Evolutionary conservation across 768 basidiomycete species (phyloP).

Genomic region (Leccinum aurantiacum): DNA sequence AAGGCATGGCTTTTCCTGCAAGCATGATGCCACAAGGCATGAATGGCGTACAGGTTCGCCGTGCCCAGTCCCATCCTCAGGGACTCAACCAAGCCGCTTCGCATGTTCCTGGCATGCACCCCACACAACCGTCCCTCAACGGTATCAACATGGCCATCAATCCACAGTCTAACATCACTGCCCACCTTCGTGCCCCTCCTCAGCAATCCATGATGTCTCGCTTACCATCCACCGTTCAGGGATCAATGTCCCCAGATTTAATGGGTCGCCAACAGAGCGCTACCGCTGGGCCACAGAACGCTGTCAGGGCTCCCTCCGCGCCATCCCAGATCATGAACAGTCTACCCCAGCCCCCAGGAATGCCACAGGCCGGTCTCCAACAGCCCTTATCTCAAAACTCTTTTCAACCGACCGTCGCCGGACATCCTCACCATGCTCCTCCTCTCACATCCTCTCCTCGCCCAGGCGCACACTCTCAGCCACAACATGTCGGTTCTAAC

Average conservation of each 20-base stretch:
- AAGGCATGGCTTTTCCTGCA: conserved; percentile 42
- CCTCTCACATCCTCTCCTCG: conserved; percentile 34
- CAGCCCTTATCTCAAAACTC: conserved; percentile 33
- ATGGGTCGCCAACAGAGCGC: conserved; percentile 43
- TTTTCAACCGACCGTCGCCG: conserved; percentile 26
- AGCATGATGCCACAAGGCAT: conserved; percentile 42
- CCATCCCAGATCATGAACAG: conserved; percentile 51
- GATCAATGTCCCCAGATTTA: conserved; percentile 45
- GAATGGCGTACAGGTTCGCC: conserved; percentile 42
- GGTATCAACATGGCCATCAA: conserved; percentile 47
- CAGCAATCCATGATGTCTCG: conserved; percentile 37
- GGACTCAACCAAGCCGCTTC: conserved; percentile 39
- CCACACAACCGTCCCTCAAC: conserved; percentile 35
- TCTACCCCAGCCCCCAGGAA: conserved; percentile 36
- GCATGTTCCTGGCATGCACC: conserved; percentile 38
- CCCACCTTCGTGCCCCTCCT: conserved; percentile 36
- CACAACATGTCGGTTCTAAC: conserved; percentile 26
- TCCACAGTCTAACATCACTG: conserved; percentile 41
- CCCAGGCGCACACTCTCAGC: conserved; percentile 28
- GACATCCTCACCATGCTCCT: conserved; percentile 32
- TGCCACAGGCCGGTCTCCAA: conserved; percentile 31
- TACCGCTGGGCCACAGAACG: conserved; percentile 41
- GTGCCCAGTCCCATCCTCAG: conserved; percentile 60
- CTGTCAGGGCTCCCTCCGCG: conserved; percentile 44
- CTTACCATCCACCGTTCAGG: conserved; percentile 33